Percentiles rank a stretch among this genome's conserved stretches.
These are phyloP conservation scores for Trichosporon sp. DNA, from an alignment of 1,284 basidiomycete genomes.

Conservation along the genomic window DNA sequence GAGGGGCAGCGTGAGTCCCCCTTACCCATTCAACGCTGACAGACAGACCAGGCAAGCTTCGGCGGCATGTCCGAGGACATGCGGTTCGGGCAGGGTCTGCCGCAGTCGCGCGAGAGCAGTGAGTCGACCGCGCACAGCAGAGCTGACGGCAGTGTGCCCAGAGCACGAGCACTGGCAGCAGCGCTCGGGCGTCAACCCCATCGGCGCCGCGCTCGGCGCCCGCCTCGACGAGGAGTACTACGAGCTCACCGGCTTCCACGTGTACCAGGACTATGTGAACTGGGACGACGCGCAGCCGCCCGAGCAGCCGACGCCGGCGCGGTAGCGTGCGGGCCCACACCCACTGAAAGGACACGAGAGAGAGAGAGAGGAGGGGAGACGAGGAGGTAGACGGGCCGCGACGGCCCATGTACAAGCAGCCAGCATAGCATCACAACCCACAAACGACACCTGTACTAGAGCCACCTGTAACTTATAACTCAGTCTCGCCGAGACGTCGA, in stretches of 20 bases:
- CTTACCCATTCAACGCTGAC: neutral
- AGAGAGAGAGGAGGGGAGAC: neutral
- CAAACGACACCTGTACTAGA: neutral
- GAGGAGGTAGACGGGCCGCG: neutral
- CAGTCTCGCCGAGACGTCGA: too few relatives aligned
- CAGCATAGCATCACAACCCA: neutral
- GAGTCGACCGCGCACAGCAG: too few relatives aligned
- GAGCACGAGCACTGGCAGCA: conserved; percentile 46
- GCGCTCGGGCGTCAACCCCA: conserved; percentile 34
- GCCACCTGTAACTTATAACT: neutral
- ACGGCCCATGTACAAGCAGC: neutral
- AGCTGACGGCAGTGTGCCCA: too few relatives aligned
- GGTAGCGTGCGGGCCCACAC: too few relatives aligned
- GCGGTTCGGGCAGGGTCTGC: conserved; percentile 43
- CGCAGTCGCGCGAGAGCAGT: conserved; percentile 18
- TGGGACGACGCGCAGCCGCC: conserved; percentile 15
- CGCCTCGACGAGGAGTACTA: conserved; percentile 20
- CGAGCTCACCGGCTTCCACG: conserved; percentile 18
- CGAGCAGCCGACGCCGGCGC: too few relatives aligned
- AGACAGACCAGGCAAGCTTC: conserved; percentile 36
- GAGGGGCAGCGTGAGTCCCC: conserved; percentile 39
- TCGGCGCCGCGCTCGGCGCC: conserved; percentile 24
- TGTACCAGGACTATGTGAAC: conserved; percentile 8
- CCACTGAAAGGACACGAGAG: too few relatives aligned
- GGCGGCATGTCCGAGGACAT: conserved; percentile 32